A percentile compares a stretch with the other conserved stretches of the same genome.
These are phyloP conservation scores for Halophytophthora batemanensis DNA, from an alignment of 352 stramenopile species.

Conservation along the genomic window DNA sequence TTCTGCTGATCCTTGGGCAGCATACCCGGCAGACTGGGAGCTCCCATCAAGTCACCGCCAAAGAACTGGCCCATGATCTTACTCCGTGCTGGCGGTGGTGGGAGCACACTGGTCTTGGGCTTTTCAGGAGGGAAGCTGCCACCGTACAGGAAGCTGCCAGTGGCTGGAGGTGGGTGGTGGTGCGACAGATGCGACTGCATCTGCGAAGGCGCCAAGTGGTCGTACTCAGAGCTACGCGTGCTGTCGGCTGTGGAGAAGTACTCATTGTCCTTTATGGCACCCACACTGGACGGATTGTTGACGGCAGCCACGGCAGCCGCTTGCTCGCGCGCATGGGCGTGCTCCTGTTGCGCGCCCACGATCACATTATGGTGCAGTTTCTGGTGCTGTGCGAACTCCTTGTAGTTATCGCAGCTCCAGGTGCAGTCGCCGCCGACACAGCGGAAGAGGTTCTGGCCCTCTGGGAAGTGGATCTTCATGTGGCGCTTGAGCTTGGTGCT, in stretches of 20 bases:
- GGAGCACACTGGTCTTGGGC: constrained; percentile 21
- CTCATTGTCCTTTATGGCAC: constrained; percentile 31
- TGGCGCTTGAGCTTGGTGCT: constrained; percentile 89
- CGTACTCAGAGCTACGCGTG: constrained; percentile 14
- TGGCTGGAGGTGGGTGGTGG: constrained; percentile 10
- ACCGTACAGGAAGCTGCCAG: constrained; percentile 35
- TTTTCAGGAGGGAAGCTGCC: constrained; percentile 28
- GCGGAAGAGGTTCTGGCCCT: constrained; percentile 71
- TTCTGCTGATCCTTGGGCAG: constrained; percentile 40
- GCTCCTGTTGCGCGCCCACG: constrained; percentile 40
- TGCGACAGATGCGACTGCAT: constrained; percentile 15
- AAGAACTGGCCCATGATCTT: constrained; percentile 46
- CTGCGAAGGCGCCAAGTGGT: constrained; percentile 2
- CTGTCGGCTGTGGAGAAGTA: constrained; percentile 34
- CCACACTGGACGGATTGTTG: neutral
- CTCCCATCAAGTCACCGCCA: constrained; percentile 18
- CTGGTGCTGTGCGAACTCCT: constrained; percentile 76
- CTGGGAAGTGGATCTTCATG: constrained; percentile 85
- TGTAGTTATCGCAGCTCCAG: constrained; percentile 83
- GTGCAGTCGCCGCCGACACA: constrained; percentile 54
- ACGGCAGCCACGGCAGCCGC: neutral
- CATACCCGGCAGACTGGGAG: constrained; percentile 29
- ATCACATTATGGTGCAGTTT: constrained; percentile 74
- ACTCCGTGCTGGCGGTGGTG: constrained; percentile 14
- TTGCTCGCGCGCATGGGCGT: constrained; percentile 4